These are phyloP conservation scores for Xylogone sp. DNA, from an alignment of 2,329 filamentous ascomycete species.

Conservation along the genomic window DNA sequence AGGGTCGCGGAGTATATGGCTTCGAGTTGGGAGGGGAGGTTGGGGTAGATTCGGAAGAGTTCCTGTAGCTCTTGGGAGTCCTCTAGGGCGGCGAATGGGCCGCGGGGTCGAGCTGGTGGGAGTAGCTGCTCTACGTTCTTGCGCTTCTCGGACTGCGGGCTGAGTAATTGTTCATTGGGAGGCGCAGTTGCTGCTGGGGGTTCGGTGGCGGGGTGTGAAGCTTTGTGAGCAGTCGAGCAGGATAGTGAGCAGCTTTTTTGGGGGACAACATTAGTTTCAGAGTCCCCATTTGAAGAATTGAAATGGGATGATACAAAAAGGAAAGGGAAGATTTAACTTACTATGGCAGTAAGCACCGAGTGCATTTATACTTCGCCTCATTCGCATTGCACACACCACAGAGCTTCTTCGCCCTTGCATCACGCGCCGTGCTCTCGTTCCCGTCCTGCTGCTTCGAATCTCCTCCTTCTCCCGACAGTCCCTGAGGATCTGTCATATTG, in stretches of 20 bases:
- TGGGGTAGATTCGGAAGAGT: slow-evolving; percentile 51
- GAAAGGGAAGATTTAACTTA: too few species aligned
- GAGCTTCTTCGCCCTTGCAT: slow-evolving; percentile 30
- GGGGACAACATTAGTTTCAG: not conserved
- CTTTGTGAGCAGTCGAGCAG: slow-evolving; percentile 50
- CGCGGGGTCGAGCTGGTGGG: slow-evolving; percentile 18
- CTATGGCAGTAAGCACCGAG: slow-evolving; percentile 56
- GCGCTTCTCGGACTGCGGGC: too few species aligned
- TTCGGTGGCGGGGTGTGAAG: slow-evolving; percentile 19
- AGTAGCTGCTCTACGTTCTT: slow-evolving; percentile 13
- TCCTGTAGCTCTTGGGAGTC: slow-evolving; percentile 43
- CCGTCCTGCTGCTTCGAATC: slow-evolving; percentile 2
- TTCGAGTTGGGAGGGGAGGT: slow-evolving; percentile 42
- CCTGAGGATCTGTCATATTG: not conserved
- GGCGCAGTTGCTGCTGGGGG: slow-evolving; percentile 10
- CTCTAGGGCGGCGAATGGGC: slow-evolving; percentile 51
- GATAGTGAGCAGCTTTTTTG: slow-evolving; percentile 55
- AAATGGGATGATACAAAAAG: slow-evolving; percentile 6
- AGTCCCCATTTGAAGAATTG: not conserved
- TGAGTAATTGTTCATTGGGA: slow-evolving; percentile 2
- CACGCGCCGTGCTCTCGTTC: not conserved
- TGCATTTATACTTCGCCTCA: slow-evolving; percentile 59
- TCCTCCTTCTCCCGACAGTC: not conserved
- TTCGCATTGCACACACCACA: slow-evolving; percentile 52
- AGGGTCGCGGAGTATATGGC: slow-evolving; percentile 47